Percentiles rank a stretch among this genome's conserved stretches.
Conservation (phyloP, 257 asterid species). For the Solanum pinnatisectum region DNA sequence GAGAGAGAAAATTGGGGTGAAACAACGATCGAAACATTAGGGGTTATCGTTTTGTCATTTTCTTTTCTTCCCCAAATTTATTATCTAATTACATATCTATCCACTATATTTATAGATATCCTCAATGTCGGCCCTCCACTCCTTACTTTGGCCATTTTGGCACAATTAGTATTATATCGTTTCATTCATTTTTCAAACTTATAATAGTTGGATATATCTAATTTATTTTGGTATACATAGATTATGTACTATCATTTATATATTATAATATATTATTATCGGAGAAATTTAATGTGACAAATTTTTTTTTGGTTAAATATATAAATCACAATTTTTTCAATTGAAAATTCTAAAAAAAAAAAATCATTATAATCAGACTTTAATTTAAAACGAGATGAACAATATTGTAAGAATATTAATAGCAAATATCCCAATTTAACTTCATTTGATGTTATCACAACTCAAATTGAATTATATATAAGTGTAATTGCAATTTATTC, state of each 20-base stretch:
- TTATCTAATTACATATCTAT: not conserved
- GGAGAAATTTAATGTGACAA: not conserved
- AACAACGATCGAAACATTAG: not conserved
- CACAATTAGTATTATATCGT: not conserved
- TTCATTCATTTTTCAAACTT: not conserved
- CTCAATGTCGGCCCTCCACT: not conserved
- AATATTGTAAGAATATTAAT: not conserved
- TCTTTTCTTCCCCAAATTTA: not conserved
- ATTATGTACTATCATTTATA: not conserved
- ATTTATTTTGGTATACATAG: no score
- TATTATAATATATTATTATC: no score
- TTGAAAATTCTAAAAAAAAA: not conserved
- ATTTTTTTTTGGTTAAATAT: not conserved
- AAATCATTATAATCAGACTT: not conserved
- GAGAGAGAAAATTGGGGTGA: not conserved
- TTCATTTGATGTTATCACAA: not conserved
- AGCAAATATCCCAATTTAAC: not conserved
- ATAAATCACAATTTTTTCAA: not conserved
- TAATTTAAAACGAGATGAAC: not conserved
- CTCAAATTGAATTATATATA: not conserved
- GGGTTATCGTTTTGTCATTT: not conserved
- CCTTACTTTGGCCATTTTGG: not conserved
- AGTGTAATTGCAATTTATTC: not conserved
- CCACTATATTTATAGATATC: not conserved
- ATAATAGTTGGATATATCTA: not conserved